Conservation (phyloP, 2,329 filamentous ascomycete species). For the Colletotrichum paranaense region DNA sequence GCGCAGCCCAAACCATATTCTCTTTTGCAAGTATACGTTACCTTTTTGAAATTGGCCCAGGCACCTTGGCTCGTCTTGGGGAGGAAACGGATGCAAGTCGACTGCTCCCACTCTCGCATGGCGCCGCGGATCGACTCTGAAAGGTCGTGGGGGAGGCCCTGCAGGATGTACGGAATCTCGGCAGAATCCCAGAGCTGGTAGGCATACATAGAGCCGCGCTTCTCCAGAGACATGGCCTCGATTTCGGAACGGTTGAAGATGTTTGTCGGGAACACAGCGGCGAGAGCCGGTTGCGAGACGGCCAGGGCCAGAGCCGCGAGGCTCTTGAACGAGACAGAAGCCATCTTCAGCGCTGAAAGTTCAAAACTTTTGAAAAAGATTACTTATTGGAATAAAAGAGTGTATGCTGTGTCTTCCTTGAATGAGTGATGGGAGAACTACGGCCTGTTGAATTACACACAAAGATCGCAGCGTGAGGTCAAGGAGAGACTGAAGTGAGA, state of each 20-base stretch:
- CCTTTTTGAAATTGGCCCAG: conserved; percentile 15
- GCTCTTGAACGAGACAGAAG: not conserved
- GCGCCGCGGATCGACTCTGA: conserved; percentile 1
- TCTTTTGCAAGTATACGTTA: not conserved
- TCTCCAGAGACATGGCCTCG: conserved; percentile 9
- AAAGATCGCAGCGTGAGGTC: not conserved
- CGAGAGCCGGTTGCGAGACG: not conserved
- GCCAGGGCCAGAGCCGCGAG: conserved; percentile 3
- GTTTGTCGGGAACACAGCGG: not conserved
- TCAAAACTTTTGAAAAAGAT: not conserved
- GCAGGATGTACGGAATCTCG: conserved; percentile 4
- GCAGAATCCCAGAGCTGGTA: not conserved
- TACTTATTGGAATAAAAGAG: not conserved
- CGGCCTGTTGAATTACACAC: not conserved
- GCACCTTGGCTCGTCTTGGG: not conserved
- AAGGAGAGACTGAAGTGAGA: not conserved
- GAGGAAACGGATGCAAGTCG: conserved; percentile 14
- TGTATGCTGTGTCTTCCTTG: not conserved
- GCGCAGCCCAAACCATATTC: too few relatives aligned
- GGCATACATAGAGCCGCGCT: conserved; percentile 3
- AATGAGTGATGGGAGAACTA: not conserved
- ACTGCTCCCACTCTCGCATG: conserved; percentile 17
- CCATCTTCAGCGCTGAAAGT: not conserved
- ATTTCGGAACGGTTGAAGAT: conserved; percentile 3
- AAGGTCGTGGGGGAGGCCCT: conserved; percentile 7